A percentile compares a stretch with the other conserved stretches of the same genome.
These are phyloP conservation scores for Phylloporus arenicola DNA, from an alignment of 768 basidiomycete genomes.

Conservation along the genomic window DNA sequence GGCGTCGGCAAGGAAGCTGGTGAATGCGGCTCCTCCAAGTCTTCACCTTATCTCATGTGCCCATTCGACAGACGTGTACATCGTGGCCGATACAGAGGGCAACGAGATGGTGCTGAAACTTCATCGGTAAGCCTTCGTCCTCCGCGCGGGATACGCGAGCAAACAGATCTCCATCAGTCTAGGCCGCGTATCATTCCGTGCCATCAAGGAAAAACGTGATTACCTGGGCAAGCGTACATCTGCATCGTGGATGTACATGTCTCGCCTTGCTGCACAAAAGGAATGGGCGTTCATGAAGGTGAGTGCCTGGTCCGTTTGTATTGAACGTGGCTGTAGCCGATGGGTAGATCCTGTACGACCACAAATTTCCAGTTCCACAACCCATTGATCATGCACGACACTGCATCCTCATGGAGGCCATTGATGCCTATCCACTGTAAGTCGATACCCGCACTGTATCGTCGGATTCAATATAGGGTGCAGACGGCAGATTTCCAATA, in stretches of 20 bases:
- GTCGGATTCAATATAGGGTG: slow-evolving; percentile 2
- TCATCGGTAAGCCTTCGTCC: slow-evolving; percentile 57
- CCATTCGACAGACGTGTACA: slow-evolving; percentile 60
- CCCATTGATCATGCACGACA: slow-evolving; percentile 95
- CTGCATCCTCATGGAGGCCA: slow-evolving; percentile 92
- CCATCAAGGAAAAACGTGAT: slow-evolving; percentile 94
- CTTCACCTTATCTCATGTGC: slow-evolving; percentile 2
- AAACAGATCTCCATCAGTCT: slow-evolving; percentile 48
- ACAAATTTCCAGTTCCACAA: slow-evolving; percentile 87
- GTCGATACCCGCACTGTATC: slow-evolving; percentile 19
- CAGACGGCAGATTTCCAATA: slow-evolving; percentile 82
- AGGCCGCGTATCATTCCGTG: slow-evolving; percentile 95
- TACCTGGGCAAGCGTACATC: slow-evolving; percentile 94
- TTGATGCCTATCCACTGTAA: slow-evolving; percentile 92
- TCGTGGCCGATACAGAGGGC: slow-evolving; percentile 82
- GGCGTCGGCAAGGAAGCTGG: slow-evolving; percentile 98
- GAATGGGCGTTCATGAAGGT: slow-evolving; percentile 99
- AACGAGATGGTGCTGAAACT: slow-evolving; percentile 88
- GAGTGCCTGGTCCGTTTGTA: not conserved
- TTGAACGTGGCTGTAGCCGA: not conserved
- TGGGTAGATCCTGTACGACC: slow-evolving; percentile 80
- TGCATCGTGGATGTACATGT: slow-evolving; percentile 99
- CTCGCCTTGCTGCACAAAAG: slow-evolving; percentile 90
- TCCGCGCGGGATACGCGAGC: not conserved
- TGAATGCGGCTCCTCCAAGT: slow-evolving; percentile 27